Evolutionary conservation across 257 asterid genomes (phyloP).

Genomic region (Datura wrightii): DNA sequence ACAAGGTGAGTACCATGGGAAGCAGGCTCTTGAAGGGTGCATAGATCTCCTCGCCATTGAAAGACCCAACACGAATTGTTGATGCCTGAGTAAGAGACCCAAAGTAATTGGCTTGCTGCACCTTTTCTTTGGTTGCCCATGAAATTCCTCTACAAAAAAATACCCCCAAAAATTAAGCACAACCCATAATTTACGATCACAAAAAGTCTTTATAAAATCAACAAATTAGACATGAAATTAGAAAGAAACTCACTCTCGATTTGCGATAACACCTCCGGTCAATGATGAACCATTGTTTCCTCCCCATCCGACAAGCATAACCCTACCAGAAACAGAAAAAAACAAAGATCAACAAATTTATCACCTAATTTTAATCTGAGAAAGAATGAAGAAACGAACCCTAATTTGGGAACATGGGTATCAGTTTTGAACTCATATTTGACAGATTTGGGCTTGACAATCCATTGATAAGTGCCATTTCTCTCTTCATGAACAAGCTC

Average conservation of each 20-base stretch:
- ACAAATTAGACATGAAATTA: slow-evolving; percentile 7
- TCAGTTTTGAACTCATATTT: slow-evolving; percentile 87
- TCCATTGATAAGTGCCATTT: slow-evolving; percentile 82
- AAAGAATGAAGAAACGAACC: slow-evolving; percentile 47
- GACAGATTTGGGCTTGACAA: slow-evolving; percentile 87
- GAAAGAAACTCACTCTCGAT: slow-evolving; percentile 73
- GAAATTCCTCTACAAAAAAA: slow-evolving; percentile 79
- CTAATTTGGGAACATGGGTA: slow-evolving; percentile 80
- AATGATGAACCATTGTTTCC: slow-evolving; percentile 98
- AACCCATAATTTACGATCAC: slow-evolving; percentile 30
- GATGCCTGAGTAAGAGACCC: slow-evolving; percentile 97
- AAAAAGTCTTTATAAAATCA: neutral
- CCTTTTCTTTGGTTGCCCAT: slow-evolving; percentile 96
- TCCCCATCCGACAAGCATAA: slow-evolving; percentile 99
- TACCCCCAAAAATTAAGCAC: slow-evolving; percentile 28
- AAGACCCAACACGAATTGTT: slow-evolving; percentile 86
- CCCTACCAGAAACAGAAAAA: slow-evolving; percentile 49
- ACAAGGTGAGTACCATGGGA: slow-evolving; percentile 70
- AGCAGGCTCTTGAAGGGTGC: slow-evolving; percentile 97
- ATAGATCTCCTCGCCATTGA: slow-evolving; percentile 95
- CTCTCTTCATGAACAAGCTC: slow-evolving; percentile 91
- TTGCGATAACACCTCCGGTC: slow-evolving; percentile 90
- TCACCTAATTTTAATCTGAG: neutral
- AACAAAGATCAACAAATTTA: neutral
- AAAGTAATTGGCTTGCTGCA: slow-evolving; percentile 91